Base-by-base conservation (phyloP, 2,329 filamentous ascomycete genomes). In the Calonectria honghensis region DNA sequence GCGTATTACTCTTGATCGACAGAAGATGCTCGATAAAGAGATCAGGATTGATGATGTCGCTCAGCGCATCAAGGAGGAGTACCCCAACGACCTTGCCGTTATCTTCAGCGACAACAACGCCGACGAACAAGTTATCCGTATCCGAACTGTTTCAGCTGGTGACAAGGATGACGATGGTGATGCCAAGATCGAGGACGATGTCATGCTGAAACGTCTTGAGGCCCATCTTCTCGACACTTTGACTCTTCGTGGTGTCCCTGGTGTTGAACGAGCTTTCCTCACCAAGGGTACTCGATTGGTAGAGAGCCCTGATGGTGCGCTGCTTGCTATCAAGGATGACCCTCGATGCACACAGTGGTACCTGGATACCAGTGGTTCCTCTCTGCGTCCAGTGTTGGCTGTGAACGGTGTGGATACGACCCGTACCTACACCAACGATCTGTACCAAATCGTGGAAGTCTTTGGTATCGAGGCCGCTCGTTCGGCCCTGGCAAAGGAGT, bases 61-160 rank as follows among this genome's bases (percentile, higher is more conserved):
- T 39, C 88, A 91, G 75, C 94, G 93, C 82, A 97, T 99, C 87
- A 98, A 97, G 88, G 92, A 96, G 78, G 93, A 96, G 68, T 99
- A 98, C 83, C 90, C 92, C 27, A 92, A 90, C 76, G 96, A 98
- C 85, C 88, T 98, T 80, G 95, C 95, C 18, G 93, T 99, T 78
- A 96, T 99, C 75, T 98, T 98, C 89, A 98, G 96, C 86, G 97
- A 99, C 85, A 97, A 98, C 89, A 99, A 99, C 85, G 96, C 96
- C 13, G 96, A 98, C 78, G 93, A 97, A 83, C 96, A 97, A 84
- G 94, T 98, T 59, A 95, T 99, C 80, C 97, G 97, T 84, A 94
- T 98, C 78, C 94, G 97, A 77, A 94, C 96, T 81, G 92, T 97
- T 75, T 88, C 73, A 13, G 48, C 50, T 64, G 93, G 94, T 64